Conservation (phyloP, 306 rosid genomes). For the Cucumis hystrix region DNA sequence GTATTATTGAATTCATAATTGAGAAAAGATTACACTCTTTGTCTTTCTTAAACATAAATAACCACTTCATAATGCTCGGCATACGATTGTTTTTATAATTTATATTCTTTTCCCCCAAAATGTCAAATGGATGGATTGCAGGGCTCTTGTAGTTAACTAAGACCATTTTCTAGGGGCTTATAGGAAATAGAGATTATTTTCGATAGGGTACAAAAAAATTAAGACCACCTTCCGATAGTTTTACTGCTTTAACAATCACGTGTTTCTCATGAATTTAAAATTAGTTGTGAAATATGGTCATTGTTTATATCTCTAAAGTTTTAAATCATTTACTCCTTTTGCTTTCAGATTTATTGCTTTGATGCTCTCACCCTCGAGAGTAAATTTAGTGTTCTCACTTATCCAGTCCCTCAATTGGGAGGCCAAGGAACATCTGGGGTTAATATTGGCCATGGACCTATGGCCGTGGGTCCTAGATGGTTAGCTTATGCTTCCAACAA, state of each 20-base stretch:
- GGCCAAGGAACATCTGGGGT: slow-evolving; percentile 75
- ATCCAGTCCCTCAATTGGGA: slow-evolving; percentile 89
- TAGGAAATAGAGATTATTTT: neutral
- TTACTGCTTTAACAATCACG: neutral
- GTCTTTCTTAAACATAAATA: neutral
- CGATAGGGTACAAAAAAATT: neutral
- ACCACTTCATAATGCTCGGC: neutral
- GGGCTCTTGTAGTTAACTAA: neutral
- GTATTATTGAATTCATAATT: neutral
- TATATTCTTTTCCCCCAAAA: neutral
- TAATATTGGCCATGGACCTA: slow-evolving; percentile 92
- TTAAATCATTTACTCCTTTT: slow-evolving; percentile 9
- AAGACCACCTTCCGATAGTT: neutral
- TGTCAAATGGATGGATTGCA: neutral
- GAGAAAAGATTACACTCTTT: neutral
- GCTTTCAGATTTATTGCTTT: slow-evolving; percentile 85
- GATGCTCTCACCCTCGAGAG: slow-evolving; percentile 92
- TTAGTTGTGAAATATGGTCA: slow-evolving; percentile 9
- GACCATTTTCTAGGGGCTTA: neutral
- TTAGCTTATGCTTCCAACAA: slow-evolving; percentile 83
- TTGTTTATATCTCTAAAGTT: neutral
- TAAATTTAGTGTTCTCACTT: slow-evolving; percentile 86
- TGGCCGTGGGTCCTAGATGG: slow-evolving; percentile 97
- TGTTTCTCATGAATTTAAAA: slow-evolving; percentile 1
- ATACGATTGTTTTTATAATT: neutral